Evolutionary conservation across 805 yeast species (phyloP).

Genomic region (Debaryomyces tyrocola): DNA sequence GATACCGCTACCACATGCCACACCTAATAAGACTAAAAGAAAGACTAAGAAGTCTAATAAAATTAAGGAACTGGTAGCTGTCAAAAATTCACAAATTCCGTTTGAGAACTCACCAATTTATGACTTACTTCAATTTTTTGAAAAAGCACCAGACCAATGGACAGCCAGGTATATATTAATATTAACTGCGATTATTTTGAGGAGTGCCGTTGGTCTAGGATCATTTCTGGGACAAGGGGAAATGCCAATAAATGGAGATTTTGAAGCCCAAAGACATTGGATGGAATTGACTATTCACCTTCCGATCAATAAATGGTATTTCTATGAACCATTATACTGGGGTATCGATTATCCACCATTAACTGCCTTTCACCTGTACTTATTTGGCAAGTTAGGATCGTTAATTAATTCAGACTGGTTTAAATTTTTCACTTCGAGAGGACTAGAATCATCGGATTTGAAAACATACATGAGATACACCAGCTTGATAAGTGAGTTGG

Average conservation of each 20-base stretch:
- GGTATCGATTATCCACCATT: slow-evolving; percentile 97
- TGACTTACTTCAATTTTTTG: slow-evolving; percentile 76
- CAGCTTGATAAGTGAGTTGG: slow-evolving; percentile 70
- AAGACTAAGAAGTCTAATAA: background rate
- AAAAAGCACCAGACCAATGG: slow-evolving; percentile 87
- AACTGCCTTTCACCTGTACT: slow-evolving; percentile 89
- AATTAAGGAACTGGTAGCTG: background rate
- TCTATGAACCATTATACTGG: slow-evolving; percentile 89
- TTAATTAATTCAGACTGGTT: slow-evolving; percentile 74
- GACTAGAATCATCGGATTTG: slow-evolving; percentile 63
- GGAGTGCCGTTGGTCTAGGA: slow-evolving; percentile 88
- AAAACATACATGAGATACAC: slow-evolving; percentile 86
- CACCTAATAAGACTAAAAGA: background rate
- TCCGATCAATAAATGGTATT: slow-evolving; percentile 82
- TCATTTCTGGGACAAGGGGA: slow-evolving; percentile 71
- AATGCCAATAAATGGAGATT: slow-evolving; percentile 90
- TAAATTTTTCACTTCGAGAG: slow-evolving; percentile 68
- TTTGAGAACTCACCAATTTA: slow-evolving; percentile 58
- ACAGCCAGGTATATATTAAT: slow-evolving; percentile 77
- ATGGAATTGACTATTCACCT: slow-evolving; percentile 82
- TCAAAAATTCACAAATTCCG: slow-evolving; percentile 5
- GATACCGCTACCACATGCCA: background rate
- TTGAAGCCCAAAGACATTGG: slow-evolving; percentile 99
- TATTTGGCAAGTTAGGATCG: slow-evolving; percentile 72
- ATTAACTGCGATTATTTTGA: slow-evolving; percentile 68